Conservation (phyloP, 2,329 filamentous ascomycete species). For the Cladosporium sp. region DNA sequence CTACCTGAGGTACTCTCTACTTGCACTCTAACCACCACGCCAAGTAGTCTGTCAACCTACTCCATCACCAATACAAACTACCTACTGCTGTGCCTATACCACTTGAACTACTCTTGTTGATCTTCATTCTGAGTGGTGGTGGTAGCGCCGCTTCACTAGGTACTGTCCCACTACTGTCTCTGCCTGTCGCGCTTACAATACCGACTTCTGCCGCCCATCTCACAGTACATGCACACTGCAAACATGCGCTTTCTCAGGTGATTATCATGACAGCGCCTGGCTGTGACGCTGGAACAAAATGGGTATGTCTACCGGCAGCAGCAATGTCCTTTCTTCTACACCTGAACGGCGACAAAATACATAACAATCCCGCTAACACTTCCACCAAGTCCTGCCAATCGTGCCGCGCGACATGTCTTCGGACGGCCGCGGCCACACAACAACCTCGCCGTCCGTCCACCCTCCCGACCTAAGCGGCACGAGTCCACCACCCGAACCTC, state of each 20-base stretch:
- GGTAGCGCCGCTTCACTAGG: too few species aligned
- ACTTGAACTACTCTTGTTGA: too few species aligned
- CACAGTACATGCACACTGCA: neutral
- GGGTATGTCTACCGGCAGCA: neutral
- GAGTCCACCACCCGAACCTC: slow-evolving; percentile 31
- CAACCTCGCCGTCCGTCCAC: slow-evolving; percentile 6
- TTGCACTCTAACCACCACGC: too few species aligned
- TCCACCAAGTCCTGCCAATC: slow-evolving; percentile 9
- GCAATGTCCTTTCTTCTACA: too few species aligned
- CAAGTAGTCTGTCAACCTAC: too few species aligned
- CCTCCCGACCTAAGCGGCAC: slow-evolving; percentile 16
- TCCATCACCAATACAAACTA: too few species aligned
- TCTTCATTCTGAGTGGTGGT: neutral
- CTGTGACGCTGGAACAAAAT: slow-evolving; percentile 10
- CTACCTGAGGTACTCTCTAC: too few species aligned
- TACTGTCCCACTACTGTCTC: too few species aligned
- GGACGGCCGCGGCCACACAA: slow-evolving; percentile 10
- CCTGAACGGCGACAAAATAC: neutral
- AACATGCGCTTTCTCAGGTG: slow-evolving; percentile 8
- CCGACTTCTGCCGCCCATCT: neutral
- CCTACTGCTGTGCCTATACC: too few species aligned
- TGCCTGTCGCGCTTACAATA: neutral
- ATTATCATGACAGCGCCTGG: slow-evolving; percentile 10
- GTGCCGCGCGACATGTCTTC: slow-evolving; percentile 12
- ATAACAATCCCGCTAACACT: neutral